Base-by-base conservation (phyloP, 805 yeast species). In the Spathaspora passalidarum region DNA sequence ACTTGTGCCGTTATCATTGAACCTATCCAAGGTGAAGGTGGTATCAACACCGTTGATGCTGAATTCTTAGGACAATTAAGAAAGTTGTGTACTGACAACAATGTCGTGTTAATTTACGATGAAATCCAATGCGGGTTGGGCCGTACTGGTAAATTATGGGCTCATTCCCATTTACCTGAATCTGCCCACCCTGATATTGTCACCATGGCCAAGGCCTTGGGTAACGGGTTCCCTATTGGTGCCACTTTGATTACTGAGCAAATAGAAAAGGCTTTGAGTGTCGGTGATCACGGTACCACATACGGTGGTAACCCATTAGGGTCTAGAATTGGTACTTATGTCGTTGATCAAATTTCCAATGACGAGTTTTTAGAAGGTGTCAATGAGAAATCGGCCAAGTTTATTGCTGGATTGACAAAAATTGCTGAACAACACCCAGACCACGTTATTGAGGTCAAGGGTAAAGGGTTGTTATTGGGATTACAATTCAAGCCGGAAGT, bases 11-110 rank as follows among this genome's bases (percentile, higher is more conserved):
- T 94, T 23, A 94, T 94, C 46, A 83, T 94, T 32, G 99, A 94
- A 68, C 99, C 99, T 18, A 84, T 94, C 48, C 99, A 94, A 72
- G 99, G 98, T 55, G 99, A 92, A 70, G 98, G 99, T 47, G 99
- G 99, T 47, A 84, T 92, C 16, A 81, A 82, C 58, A 81, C 84
- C 17, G 78, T 88, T 48, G 73, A 78, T 32, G 54, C 66, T 0
- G 87, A 82, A 37, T 90, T 88, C 60, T 73, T 92, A 50, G 60
- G 73, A 3, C 81, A 80, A 42, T 69, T 92, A 61, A 83, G 85
- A 54, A 65, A 78, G 56, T 66, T 86, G 46, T 88, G 97, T 62
- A 68, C 71, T 46, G 76, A 82, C 46, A 75, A 84, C 54, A 81
- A 86, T 45, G 95, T 87, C 9, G 61, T 88, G 25, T 78, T 92